phyloP scores from a whole-genome alignment of 2,329 filamentous ascomycete species.

The Tolypocladium nubicola region DNA sequence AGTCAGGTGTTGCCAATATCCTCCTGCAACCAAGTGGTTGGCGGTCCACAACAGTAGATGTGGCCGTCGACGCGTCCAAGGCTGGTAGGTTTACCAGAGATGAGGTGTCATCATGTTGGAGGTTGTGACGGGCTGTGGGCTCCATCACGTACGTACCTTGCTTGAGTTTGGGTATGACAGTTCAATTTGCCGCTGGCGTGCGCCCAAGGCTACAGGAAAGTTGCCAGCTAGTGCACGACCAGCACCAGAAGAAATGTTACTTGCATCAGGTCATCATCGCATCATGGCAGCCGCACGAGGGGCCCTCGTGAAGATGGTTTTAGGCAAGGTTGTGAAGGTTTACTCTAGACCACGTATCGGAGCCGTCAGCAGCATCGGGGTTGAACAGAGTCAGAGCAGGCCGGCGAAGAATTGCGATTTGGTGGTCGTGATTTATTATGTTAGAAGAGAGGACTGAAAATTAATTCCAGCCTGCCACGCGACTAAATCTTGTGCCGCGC shows the following conservation, averaged over 20 bases:
- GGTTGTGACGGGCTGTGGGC: neutral
- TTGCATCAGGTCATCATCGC: conserved; percentile 59
- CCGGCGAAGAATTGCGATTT: conserved; percentile 30
- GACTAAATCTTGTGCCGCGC: neutral
- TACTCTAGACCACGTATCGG: conserved; percentile 48
- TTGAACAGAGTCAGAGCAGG: conserved; percentile 18
- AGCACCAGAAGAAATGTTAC: conserved; percentile 36
- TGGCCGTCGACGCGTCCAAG: conserved; percentile 12
- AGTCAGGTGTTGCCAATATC: conserved; percentile 12
- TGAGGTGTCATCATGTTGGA: conserved; percentile 23
- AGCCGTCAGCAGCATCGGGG: conserved; percentile 34
- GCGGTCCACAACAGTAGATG: neutral
- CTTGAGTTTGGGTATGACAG: neutral
- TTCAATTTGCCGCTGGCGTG: neutral
- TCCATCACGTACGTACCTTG: neutral
- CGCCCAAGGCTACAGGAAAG: neutral
- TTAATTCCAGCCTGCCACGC: neutral
- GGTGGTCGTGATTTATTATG: conserved; percentile 31
- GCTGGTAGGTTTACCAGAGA: conserved; percentile 33
- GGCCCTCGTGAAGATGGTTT: conserved; percentile 62
- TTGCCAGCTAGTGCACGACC: neutral
- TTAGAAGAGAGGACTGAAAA: conserved; percentile 12
- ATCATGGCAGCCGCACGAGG: conserved; percentile 54
- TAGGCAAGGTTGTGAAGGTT: conserved; percentile 46
- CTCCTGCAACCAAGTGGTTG: conserved; percentile 19